These are phyloP conservation scores for Pestalotiopsis sp. DNA, from an alignment of 2,329 filamentous ascomycete species.

Conservation along the genomic window DNA sequence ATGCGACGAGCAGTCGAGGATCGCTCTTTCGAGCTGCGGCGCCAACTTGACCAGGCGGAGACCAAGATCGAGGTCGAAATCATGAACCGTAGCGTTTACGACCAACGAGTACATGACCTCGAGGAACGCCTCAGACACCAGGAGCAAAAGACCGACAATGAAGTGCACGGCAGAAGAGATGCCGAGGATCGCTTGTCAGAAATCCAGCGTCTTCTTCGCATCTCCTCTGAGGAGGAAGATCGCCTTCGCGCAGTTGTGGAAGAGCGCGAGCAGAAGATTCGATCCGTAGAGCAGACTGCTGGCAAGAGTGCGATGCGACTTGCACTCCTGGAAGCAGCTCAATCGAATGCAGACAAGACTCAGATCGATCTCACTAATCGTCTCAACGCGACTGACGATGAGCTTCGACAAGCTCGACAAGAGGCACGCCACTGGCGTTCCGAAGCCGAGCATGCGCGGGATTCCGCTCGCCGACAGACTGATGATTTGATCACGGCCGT, in stretches of 20 bases:
- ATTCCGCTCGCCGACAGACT: constrained; percentile 50
- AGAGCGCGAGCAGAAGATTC: constrained; percentile 70
- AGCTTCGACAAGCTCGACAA: constrained; percentile 57
- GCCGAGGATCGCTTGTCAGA: constrained; percentile 75
- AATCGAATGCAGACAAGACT: constrained; percentile 56
- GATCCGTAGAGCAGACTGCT: constrained; percentile 57
- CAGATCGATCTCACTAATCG: constrained; percentile 59
- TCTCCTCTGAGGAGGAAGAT: constrained; percentile 73
- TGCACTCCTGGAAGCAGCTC: constrained; percentile 69
- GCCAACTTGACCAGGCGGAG: constrained; percentile 59
- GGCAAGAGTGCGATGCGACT: constrained; percentile 63
- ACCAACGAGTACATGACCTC: constrained; percentile 67
- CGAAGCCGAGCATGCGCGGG: constrained; percentile 62
- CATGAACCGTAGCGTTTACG: constrained; percentile 60
- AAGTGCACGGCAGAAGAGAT: constrained; percentile 63
- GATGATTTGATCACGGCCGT: constrained; percentile 50
- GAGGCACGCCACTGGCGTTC: constrained; percentile 63
- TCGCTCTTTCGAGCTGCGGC: constrained; percentile 52
- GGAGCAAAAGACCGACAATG: constrained; percentile 65
- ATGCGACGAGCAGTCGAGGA: constrained; percentile 57
- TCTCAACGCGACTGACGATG: constrained; percentile 54
- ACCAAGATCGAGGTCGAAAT: constrained; percentile 63
- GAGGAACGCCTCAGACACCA: constrained; percentile 69
- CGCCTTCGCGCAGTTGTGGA: constrained; percentile 68
- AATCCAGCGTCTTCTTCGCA: constrained; percentile 69